Evolutionary conservation across 495 filamentous ascomycete genomes (phyloP).

Genomic region (Talaromyces thailandensis): DNA sequence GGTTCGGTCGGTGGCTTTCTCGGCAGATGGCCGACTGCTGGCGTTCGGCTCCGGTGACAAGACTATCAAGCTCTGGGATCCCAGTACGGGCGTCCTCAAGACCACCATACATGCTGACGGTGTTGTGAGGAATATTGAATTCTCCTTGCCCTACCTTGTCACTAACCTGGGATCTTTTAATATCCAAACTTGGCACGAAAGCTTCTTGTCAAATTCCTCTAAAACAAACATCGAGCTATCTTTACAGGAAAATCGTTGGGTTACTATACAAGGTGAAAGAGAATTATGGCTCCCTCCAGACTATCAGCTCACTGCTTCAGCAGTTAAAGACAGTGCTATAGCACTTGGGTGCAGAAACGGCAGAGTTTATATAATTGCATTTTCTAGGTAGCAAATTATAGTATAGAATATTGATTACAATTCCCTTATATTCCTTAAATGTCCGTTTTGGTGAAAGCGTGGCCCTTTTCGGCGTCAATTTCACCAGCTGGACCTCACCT

Average conservation of each 20-base stretch:
- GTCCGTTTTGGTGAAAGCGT: too few species aligned
- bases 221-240: neutral
- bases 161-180: neutral
- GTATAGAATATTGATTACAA: too few species aligned
- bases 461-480: too few species aligned
- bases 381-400: neutral
- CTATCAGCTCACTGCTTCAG: slow-evolving; percentile 8
- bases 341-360: neutral
- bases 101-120: too few species aligned
- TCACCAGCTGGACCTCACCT: too few species aligned
- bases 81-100: neutral
- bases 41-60: slow-evolving; percentile 7
- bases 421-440: too few species aligned
- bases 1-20: slow-evolving; percentile 10
- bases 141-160: too few species aligned
- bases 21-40: slow-evolving; percentile 5
- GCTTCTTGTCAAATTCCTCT: neutral
- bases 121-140: too few species aligned
- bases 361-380: neutral
- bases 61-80: slow-evolving; percentile 5
- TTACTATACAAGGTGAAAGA: slow-evolving; percentile 13
- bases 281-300: slow-evolving; percentile 16
- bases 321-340: neutral
- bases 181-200: slow-evolving; percentile 8
- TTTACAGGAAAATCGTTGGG: slow-evolving; percentile 10